Conservation (phyloP, 306 rosid species). For the Rosa lucieae region DNA sequence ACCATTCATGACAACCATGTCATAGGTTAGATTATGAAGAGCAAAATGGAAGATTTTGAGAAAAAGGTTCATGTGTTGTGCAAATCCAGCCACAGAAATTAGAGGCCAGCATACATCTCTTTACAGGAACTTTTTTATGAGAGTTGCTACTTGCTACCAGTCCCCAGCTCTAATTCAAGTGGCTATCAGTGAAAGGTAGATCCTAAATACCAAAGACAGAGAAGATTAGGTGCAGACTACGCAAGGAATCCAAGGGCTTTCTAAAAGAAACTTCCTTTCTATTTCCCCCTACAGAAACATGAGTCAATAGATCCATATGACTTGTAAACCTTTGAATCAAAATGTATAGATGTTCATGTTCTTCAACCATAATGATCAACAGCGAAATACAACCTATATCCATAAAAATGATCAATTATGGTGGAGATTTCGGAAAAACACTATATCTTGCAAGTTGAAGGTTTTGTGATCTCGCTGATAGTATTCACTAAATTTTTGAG, state of each 20-base stretch:
- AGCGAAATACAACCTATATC: not conserved
- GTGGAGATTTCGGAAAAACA: not conserved
- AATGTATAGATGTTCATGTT: too few relatives aligned
- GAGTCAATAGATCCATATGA: not conserved
- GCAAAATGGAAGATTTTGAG: not conserved
- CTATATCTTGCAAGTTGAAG: not conserved
- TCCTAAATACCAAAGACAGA: not conserved
- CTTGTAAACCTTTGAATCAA: too few relatives aligned
- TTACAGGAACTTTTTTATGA: not conserved
- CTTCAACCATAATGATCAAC: not conserved
- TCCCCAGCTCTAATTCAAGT: not conserved
- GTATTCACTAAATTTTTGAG: not conserved
- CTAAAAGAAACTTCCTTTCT: not conserved
- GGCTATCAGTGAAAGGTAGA: constrained; percentile 4
- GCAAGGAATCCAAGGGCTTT: not conserved
- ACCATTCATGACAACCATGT: not conserved
- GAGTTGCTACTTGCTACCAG: not conserved
- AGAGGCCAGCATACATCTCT: not conserved
- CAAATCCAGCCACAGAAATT: constrained; percentile 3
- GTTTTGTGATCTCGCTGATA: not conserved
- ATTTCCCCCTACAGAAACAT: not conserved
- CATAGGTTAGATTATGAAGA: not conserved
- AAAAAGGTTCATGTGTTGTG: not conserved
- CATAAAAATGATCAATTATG: not conserved
- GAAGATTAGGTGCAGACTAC: not conserved